Base-by-base conservation (phyloP, 108 stramenopile genomes). In the Nannochloropsis gaditana region DNA sequence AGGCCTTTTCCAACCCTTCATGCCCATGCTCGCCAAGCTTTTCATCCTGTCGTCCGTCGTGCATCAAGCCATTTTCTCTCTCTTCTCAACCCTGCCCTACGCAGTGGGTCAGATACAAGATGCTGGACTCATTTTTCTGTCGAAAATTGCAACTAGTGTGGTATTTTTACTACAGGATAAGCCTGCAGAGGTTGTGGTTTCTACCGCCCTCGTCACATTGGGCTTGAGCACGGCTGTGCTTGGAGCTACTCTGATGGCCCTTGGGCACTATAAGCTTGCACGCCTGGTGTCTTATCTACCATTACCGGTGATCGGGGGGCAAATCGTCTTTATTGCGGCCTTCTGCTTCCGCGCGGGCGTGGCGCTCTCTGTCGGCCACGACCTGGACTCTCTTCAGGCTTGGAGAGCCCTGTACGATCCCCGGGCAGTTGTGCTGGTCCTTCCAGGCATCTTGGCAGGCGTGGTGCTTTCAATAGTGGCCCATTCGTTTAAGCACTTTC, bases 101-200 rank as follows among this genome's bases (percentile, higher is more conserved):
- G 96, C 96, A 9, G 95, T 97, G 43, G 97, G 98, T 10, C 94
- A 95, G 85, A 96, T 98, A 2, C 97, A 98, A 87, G 97, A 99
- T 90, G 97, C 98, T 9, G 97, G 98, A 0, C 91, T 99, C 47
- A 97, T 99, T 83, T 98, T 99, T 87, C 89, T 99, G 83, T 88
- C 92, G 42, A 87, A 89, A 59, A 99, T 99, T 93, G 95, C 97
- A 1, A 84, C 84, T 4, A 87, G 92, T 83, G 92, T 98, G 80
- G 96, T 94, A 11, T 41, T 82, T 19, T 73, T 90, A 17, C 92
- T 95, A 82, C 21, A 91, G 83, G 92, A 89, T 42, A 73, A 83
- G 81, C 44, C 83, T 82, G 93, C 93, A 1, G 86, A 88, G 11
- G 88, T 86, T 21, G 85, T 81, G 31, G 89, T 90, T 73, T 84